These are phyloP conservation scores for Zarea fungicola DNA, from an alignment of 2,329 filamentous ascomycete genomes.

Conservation along the genomic window DNA sequence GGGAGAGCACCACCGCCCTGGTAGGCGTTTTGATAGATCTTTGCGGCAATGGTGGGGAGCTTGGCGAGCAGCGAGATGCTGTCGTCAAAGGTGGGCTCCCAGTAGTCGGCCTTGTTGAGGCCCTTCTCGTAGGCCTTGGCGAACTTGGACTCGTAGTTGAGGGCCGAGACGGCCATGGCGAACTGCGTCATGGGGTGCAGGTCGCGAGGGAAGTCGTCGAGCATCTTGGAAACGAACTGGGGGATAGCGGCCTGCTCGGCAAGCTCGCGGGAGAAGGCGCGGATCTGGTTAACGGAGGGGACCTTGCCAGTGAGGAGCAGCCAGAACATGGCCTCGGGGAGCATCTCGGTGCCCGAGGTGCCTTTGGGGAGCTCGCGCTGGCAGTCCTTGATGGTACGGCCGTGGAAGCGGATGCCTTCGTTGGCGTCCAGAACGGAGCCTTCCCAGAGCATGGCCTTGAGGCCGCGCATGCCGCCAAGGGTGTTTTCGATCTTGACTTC, in stretches of 20 bases:
- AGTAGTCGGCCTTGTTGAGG: conserved; percentile 93
- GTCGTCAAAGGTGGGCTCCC: conserved; percentile 97
- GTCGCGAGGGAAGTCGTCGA: conserved; percentile 82
- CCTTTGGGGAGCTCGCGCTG: conserved; percentile 92
- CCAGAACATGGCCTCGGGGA: conserved; percentile 99
- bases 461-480: conserved; percentile 91
- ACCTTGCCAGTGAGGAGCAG: conserved; percentile 90
- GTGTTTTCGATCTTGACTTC: conserved; percentile 93
- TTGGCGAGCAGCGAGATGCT: conserved; percentile 90
- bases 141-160: conserved; percentile 92
- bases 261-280: conserved; percentile 76
- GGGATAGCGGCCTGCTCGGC: conserved; percentile 83
- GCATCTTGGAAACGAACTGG: conserved; percentile 76
- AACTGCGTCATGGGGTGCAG: conserved; percentile 99
- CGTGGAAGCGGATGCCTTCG: conserved; percentile 97
- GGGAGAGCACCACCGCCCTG: conserved; percentile 68
- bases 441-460: conserved; percentile 99
- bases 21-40: conserved; percentile 94
- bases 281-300: conserved; percentile 75
- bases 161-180: conserved; percentile 87
- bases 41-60: conserved; percentile 91
- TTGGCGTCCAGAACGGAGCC: conserved; percentile 94
- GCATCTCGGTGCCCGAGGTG: conserved; percentile 88
- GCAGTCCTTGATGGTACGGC: conserved; percentile 96
- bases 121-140: conserved; percentile 89